Base-by-base conservation (phyloP, 345 rosid species). In the Trapa bicornis region DNA sequence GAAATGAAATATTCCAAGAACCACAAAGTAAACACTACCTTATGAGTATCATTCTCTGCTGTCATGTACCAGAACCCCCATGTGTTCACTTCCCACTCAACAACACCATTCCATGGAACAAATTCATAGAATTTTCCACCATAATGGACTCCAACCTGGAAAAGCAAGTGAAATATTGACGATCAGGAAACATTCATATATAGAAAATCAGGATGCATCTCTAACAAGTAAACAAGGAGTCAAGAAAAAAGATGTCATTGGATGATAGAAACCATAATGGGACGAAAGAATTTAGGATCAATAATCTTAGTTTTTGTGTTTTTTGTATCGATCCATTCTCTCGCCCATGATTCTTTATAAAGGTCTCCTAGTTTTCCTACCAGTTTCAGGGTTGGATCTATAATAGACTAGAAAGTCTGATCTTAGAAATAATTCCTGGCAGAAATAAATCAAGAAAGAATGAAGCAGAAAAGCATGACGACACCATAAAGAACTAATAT, bases 121-220 rank as follows among this genome's bases (percentile, higher is more conserved):
- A 93, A 93, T 82, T 93, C 97, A 69, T 82, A 88, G 65, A 93
- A 76, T 37, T 73, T 70, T 60, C 97, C 98, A 75, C 78, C 86
- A 75, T 87, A 82, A 70, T 93, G 98, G 50, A 93, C 92, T 75
- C 98, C 94, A 78, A 93, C 76, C 97, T 90, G 87, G 82, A 83
- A 17, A 75, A 67, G 43, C 52, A 62, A 2, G 65, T 7, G 61
- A 7, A 42, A 15, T 5, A 22, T 43, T 37, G 17, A 38, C 50
- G n/a, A 64, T 22, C 22, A 39, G 22, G 14, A 50, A 14, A 16
- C 17, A 17, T 15, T 17, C 47, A 1, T 37, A n/a, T 54, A 54
- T 54, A 6, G n/a, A 0, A 22, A 22, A 22, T 50, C 6, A 15
- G 7, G 22, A 50, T 50, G 60, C 60, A 6, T 22, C 60, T 54